These are phyloP conservation scores for Vararia minispora DNA, from an alignment of 768 basidiomycete genomes.

Conservation along the genomic window DNA sequence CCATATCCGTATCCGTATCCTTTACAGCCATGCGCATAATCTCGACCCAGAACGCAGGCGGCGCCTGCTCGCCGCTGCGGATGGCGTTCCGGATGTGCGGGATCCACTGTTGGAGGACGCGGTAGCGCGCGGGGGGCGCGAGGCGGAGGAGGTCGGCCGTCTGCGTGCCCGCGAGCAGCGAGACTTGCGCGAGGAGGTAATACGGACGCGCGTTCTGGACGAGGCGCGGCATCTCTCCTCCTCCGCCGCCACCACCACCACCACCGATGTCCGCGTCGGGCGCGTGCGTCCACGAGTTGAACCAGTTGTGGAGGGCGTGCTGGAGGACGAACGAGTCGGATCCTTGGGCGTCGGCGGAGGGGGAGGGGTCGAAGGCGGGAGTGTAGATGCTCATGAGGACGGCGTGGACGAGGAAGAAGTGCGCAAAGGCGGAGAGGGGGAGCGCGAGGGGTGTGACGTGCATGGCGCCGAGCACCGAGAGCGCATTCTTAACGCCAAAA, in stretches of 20 bases:
- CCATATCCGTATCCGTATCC: neutral
- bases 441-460: conserved; percentile 3
- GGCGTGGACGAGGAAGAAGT: conserved; percentile 18
- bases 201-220: conserved; percentile 29
- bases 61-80: conserved; percentile 8
- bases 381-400: conserved; percentile 12
- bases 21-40: conserved; percentile 8
- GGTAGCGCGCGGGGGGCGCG: conserved; percentile 10
- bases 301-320: conserved; percentile 40
- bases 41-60: conserved; percentile 11
- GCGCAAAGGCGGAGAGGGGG: conserved; percentile 12
- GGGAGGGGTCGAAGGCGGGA: neutral
- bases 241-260: conserved; percentile 7
- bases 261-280: conserved; percentile 5
- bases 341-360: neutral
- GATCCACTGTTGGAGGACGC: conserved; percentile 12
- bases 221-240: conserved; percentile 8
- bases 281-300: conserved; percentile 31
- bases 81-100: conserved; percentile 9
- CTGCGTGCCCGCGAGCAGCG: conserved; percentile 30
- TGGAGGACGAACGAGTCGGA: conserved; percentile 25
- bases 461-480: conserved; percentile 10
- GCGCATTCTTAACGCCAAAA: conserved; percentile 7
- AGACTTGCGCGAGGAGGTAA: conserved; percentile 44
- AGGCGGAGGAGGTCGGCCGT: no score